Evolutionary conservation across 495 filamentous ascomycete genomes (phyloP), one percentile per base, ranked within the genome.

Genomic region (Terfezia claveryi): DNA sequence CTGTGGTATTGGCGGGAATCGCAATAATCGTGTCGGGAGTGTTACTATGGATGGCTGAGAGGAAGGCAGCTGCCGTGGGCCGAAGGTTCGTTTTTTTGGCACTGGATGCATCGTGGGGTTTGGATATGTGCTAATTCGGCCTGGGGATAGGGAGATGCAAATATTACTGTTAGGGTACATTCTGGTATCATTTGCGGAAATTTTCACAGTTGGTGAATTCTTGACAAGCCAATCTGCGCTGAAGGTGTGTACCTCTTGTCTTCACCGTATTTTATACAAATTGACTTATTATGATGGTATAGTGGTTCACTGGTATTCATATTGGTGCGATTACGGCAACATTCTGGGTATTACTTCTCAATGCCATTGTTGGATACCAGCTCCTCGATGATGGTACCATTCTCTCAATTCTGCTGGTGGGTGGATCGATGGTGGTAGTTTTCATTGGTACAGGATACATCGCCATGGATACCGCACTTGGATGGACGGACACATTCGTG

Each of bases 251-350:
- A 54, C 17, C 8, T 32, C 27, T 5, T 0, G 4, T 32, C 27
- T 32, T 1, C 53, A 14, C 32, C 14, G 32, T 23, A 11, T 49
- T 41, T 44, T 55, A 38, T 2, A 10, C 12, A 37, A 9, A 16
- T 53, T 53, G 56, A 36, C 20, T 17, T 27, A 58, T 56, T 20
- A 12, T 10, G 32, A 20, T 12, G 52, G 23, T 55, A 54, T 64
- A 94, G 86, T 89, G 78, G 16, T 99, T 99, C 64, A 83, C 81
- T 36, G 92, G 83, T n/a, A 79, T 88, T 11, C 91, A 99, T 66
- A 75, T 99, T 54, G 92, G 86, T 49, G 76, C 84, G 49, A 93
- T 96, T 55, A 75, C 82, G 51, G 84, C 88, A 38, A 87, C 86
- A 9, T 73, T 79, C 56, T 99, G 91, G 91, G 79, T 94, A 37